Base-by-base conservation (phyloP, 1,284 basidiomycete genomes). In the Dichomitus squalens region DNA sequence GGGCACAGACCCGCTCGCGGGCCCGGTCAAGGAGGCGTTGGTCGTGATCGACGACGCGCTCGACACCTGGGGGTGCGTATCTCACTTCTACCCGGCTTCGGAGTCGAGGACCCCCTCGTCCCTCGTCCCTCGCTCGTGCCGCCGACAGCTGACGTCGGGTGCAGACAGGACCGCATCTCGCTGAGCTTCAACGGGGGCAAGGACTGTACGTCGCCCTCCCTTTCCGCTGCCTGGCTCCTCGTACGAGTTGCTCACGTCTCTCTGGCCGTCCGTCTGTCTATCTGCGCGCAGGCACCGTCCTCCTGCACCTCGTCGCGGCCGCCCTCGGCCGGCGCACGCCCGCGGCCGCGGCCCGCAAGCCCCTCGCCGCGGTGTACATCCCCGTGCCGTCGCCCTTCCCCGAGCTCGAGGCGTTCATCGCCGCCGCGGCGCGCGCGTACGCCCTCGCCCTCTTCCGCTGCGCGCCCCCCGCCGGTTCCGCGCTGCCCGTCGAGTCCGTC, bases 151-250 rank as follows among this genome's bases (percentile, higher is more conserved):
- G 33, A 60, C 44, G 18, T 50, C 46, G 48, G 18, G 50, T 43
- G 23, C 50, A 87, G 92, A 35, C 80, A 83, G 68, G 81, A 88
- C 39, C 79, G 80, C 52, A 75, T 94, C 14, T 90, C 92, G 5
- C 79, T 99, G 52, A 97, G 94, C 72, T 99, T 98, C 78, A 99
- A 99, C 66, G 96, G 96, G 12, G 96, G 96, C 43, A 99, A 99
- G 73, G 96, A 99, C 70, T 98, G 95, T 95, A 66, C 67, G 92
- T 79, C 0, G n/a, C 57, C 29, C n/a, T 18, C 41, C 20, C 52
- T 20, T 43, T 16, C 36, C 36, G 7, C 16, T 29, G 4, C 20
- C 2, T 7, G n/a, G 21, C 21, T 23, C 47, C 18, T n/a, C n/a
- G n/a, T n/a, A n/a, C n/a, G n/a, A n/a, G n/a, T n/a, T n/a, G n/a